Conservation (phyloP, 257 asterid genomes). For the Paulownia fortunei region DNA sequence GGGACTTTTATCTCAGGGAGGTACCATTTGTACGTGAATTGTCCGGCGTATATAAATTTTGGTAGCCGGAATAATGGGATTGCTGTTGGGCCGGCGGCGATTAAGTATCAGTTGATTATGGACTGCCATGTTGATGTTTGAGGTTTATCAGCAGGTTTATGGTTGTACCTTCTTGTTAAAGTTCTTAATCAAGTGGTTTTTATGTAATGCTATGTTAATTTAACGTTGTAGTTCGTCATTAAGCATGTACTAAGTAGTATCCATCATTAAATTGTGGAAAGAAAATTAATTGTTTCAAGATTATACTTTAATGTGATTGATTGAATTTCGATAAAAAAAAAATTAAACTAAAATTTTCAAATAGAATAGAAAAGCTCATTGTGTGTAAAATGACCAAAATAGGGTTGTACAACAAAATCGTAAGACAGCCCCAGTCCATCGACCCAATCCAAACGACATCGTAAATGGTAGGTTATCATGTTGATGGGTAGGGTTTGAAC, state of each 20-base stretch:
- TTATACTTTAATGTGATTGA: too few relatives aligned
- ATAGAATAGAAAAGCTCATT: too few relatives aligned
- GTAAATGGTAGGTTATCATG: too few relatives aligned
- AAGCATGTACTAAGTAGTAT: neutral
- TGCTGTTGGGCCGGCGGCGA: conserved; percentile 45
- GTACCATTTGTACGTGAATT: conserved; percentile 54
- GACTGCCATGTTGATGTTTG: conserved; percentile 66
- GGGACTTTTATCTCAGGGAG: conserved; percentile 57
- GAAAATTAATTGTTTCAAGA: too few relatives aligned
- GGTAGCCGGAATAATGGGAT: conserved; percentile 36
- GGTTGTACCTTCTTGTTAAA: neutral
- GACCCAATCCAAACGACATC: too few relatives aligned
- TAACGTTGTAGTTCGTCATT: neutral
- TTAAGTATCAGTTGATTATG: conserved; percentile 57
- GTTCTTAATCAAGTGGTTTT: neutral
- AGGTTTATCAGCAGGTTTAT: conserved; percentile 12
- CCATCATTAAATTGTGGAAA: neutral
- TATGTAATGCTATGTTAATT: neutral
- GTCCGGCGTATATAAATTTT: conserved; percentile 57
- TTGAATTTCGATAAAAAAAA: too few relatives aligned
- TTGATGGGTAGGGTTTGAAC: too few relatives aligned
- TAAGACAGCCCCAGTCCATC: too few relatives aligned
- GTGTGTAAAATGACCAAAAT: too few relatives aligned
- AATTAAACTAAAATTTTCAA: too few relatives aligned
- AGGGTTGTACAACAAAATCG: too few relatives aligned